Base-by-base conservation (phyloP, 2,329 filamentous ascomycete species). In the Basipetospora chlamydospora region DNA sequence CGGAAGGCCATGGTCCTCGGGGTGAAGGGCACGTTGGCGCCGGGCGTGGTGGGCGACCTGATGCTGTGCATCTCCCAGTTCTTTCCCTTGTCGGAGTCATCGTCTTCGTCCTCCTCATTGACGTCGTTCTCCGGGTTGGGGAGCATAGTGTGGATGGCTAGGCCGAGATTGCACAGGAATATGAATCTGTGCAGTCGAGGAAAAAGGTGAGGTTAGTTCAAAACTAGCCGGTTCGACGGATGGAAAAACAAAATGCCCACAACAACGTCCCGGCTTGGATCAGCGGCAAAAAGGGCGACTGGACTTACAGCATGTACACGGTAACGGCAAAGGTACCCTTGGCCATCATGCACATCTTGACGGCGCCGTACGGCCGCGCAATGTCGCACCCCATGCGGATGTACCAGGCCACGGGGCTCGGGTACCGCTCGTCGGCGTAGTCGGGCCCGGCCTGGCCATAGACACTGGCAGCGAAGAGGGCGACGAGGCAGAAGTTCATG, bases 371-470 rank as follows among this genome's bases (percentile, higher is more conserved):
- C 5, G 66, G 60, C 37, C 60, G 61, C 2, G 77, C 75, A 26
- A 78, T 64, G 37, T 56, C 61, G 58, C 82, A 88, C 42, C 70
- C 73, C 53, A 80, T 74, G 37, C 70, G 68, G 46, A 87, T 72
- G 53, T 86, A 87, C 82, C 82, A 88, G 6, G 80, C 69, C 18
- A 73, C 65, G 18, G 64, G 63, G 47, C 76, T 75, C 5, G 68
- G 69, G 47, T 76, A 68, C 29, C 63, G 54, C 5, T 70, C 57
- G 54, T 88, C 81, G 44, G 70, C 71, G 49, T 77, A 72, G 57
- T 88, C 82, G 21, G 79, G 77, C 9, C 77, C 76, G 37, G 79
- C 73, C 54, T 87, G 81, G 33, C 78, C 76, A 53, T 77, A 75
- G 41, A 79, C 58, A 55, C 74, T 78, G 47, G 74, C 66, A 29